phyloP scores from a whole-genome alignment of 2,329 filamentous ascomycete species.

The Nannizziopsis arthrosporioides region DNA sequence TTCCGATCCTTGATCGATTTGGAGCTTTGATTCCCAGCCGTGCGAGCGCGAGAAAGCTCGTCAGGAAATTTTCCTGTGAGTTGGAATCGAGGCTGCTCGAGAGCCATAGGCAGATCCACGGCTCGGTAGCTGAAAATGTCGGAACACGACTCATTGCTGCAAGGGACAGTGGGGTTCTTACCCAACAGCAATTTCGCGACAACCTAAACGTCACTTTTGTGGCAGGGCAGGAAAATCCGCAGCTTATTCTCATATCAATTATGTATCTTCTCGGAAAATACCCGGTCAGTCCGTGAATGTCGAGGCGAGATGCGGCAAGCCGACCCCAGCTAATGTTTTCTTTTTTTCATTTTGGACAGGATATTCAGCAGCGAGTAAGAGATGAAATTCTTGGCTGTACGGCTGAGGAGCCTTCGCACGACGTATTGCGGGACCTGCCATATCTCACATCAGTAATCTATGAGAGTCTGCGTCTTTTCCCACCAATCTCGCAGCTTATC shows the following conservation, averaged over 20 bases:
- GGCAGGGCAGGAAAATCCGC: constrained; percentile 35
- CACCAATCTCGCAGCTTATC: constrained; percentile 41
- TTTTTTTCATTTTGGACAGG: neutral
- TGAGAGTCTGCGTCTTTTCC: constrained; percentile 40
- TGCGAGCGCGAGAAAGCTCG: neutral
- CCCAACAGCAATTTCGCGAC: constrained; percentile 16
- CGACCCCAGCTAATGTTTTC: neutral
- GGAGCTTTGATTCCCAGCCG: constrained; percentile 1
- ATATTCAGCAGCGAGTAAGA: constrained; percentile 24
- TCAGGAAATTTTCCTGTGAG: neutral
- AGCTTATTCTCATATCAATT: constrained; percentile 28
- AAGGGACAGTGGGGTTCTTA: neutral
- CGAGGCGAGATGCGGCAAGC: neutral
- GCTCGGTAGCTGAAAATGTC: neutral
- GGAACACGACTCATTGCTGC: neutral
- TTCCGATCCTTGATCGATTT: constrained; percentile 3
- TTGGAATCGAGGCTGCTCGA: neutral
- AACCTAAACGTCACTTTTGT: constrained; percentile 34
- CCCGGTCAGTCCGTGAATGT: constrained; percentile 9
- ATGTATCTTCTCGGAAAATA: constrained; percentile 31
- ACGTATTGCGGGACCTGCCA: constrained; percentile 24
- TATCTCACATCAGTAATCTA: constrained; percentile 37
- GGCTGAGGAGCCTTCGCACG: neutral
- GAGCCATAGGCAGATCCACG: neutral
- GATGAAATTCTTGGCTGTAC: constrained; percentile 21